phyloP scores from a whole-genome alignment of 495 filamentous ascomycete species.

The Xylaria flabelliformis region DNA sequence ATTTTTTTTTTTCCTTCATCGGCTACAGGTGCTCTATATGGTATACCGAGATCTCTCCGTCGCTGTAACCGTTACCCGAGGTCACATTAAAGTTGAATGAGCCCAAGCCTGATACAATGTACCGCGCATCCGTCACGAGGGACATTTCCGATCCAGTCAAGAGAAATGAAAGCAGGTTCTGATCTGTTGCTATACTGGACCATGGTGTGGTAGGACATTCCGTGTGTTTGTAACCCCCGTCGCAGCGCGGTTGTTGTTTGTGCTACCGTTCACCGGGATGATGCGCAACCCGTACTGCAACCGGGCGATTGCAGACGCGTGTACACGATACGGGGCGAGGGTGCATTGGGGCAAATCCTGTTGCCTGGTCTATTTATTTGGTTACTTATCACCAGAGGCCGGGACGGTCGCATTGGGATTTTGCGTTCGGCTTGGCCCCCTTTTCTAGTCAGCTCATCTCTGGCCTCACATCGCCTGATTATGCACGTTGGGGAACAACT shows the following conservation, averaged over 20 bases:
- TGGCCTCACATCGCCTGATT: slow-evolving; percentile 28
- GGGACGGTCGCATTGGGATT: slow-evolving; percentile 19
- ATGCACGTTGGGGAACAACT: neutral
- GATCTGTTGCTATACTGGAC: neutral
- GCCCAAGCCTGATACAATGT: neutral
- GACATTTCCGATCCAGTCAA: neutral
- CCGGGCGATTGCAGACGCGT: slow-evolving; percentile 23
- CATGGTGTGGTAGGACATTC: neutral
- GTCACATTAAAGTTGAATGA: slow-evolving; percentile 6
- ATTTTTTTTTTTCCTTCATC: too few relatives aligned
- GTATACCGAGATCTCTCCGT: neutral
- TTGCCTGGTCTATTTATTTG: slow-evolving; percentile 9
- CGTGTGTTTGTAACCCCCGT: slow-evolving; percentile 3
- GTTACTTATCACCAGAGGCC: slow-evolving; percentile 9
- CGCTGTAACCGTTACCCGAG: neutral
- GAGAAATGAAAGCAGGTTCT: slow-evolving; percentile 11
- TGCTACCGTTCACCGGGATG: neutral
- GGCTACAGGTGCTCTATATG: neutral
- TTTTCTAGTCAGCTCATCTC: slow-evolving; percentile 26
- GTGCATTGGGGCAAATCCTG: slow-evolving; percentile 5
- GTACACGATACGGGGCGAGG: slow-evolving; percentile 20
- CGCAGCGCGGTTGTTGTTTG: neutral
- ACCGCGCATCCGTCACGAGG: slow-evolving; percentile 3
- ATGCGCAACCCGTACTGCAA: slow-evolving; percentile 9
- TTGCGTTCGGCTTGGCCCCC: slow-evolving; percentile 4